A percentile compares a stretch with the other conserved stretches of the same genome.
These are phyloP conservation scores for Eucalyptus guilfoylei DNA, from an alignment of 345 rosid genomes.

Conservation along the genomic window DNA sequence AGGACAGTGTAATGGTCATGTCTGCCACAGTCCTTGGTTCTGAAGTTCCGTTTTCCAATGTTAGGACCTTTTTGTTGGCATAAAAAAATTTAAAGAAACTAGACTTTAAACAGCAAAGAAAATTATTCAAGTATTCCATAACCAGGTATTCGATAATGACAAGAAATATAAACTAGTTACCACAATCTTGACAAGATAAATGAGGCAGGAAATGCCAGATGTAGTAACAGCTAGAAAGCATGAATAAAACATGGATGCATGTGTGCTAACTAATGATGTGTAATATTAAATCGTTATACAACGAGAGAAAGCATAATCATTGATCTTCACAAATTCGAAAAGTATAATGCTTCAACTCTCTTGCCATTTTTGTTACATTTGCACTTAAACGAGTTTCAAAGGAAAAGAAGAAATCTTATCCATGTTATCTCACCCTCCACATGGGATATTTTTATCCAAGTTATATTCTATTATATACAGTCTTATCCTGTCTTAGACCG, in stretches of 20 bases:
- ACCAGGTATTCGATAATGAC: background rate
- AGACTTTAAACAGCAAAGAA: background rate
- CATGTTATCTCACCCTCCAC: background rate
- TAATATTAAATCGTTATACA: background rate
- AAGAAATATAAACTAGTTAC: background rate
- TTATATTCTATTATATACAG: too few relatives aligned
- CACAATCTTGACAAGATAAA: too few relatives aligned
- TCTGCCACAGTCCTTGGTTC: background rate
- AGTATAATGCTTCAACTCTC: background rate
- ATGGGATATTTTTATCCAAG: too few relatives aligned
- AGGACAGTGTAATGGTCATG: background rate
- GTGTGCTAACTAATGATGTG: background rate
- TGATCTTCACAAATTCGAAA: background rate
- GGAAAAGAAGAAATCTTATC: background rate
- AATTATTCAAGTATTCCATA: background rate
- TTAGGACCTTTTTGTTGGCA: background rate
- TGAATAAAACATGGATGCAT: background rate
- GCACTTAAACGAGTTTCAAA: background rate
- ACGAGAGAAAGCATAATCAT: background rate
- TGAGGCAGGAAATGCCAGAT: background rate
- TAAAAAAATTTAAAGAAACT: background rate
- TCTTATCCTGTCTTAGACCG: too few relatives aligned
- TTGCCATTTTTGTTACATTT: background rate
- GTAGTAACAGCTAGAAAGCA: background rate
- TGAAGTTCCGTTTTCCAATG: background rate